Base-by-base conservation (phyloP, 2,329 filamentous ascomycete species). In the Diplodia mutila region DNA sequence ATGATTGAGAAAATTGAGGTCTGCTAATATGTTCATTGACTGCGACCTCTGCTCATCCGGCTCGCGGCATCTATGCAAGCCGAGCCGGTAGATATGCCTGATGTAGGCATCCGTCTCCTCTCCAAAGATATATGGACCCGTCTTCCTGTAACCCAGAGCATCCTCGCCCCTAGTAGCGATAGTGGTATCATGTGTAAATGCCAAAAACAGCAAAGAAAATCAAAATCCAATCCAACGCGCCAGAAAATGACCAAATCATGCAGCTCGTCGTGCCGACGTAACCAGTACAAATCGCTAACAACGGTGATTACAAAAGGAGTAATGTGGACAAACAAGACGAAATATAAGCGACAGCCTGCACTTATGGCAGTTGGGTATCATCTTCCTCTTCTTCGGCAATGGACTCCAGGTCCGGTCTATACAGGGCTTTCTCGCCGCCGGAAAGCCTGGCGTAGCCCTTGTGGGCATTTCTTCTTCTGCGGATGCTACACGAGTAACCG, bases 351-450 rank as follows among this genome's bases (percentile, higher is more conserved):
- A 66, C 27, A 59, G 52, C 64, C 64, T 66, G 64, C 53, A 18
- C 64, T 66, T 27, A 66, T 49, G 52, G 64, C 64, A 66, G 64
- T 59, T 53, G 64, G 64, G 64, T 66, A 66, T 66, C 53, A 66
- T 66, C 64, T 23, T 66, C 64, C 52, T 66, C 64, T 63, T 63
- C 59, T 46, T 66, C 64, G 21, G 54, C 42, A 23, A 66, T 66
- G 42, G 64, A 27, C 53, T 49, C 64, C 42, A 66, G 64, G 39
- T n/a, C 64, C 53, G 64, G 52, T 18, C n/a, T 66, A 53, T 51
- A 59, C 64, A 29, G 59, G 7, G 64, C 53, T 25, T 66, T 66
- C 23, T 66, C 64, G 27, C 49, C 64, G 42, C 42, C 48, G 27
- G 59, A 63, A 63, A 37, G 46, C 46, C 53, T 66, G 53, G 48